Conservation (phyloP, 352 stramenopile species). For the Phytophthora hibernalis region DNA sequence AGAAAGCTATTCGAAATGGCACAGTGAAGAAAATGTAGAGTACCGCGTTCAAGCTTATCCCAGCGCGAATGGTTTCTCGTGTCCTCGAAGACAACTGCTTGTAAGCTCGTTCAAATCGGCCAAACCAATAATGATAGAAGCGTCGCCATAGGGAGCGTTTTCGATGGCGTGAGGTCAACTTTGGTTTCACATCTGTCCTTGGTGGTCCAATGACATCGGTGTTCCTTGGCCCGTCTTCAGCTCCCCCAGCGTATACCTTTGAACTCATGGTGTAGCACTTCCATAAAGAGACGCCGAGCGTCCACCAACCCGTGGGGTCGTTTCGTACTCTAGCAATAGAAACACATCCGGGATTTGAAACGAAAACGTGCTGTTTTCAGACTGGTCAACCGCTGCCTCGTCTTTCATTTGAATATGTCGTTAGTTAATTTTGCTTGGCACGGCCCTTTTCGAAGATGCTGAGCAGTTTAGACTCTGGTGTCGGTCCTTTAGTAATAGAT, state of each 20-base stretch:
- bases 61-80: slow-evolving; percentile 14
- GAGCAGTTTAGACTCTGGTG: background rate
- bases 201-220: background rate
- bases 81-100: slow-evolving; percentile 21
- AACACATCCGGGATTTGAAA: background rate
- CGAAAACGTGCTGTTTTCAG: background rate
- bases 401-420: background rate
- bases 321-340: background rate
- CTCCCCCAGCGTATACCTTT: background rate
- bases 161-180: background rate
- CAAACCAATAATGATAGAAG: background rate
- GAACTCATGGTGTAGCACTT: background rate
- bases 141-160: background rate
- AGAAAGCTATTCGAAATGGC: slow-evolving; percentile 33
- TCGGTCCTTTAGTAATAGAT: background rate
- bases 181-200: background rate
- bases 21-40: slow-evolving; percentile 33
- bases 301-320: background rate
- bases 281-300: background rate
- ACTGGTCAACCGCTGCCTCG: too few species aligned
- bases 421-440: background rate
- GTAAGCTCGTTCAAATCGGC: slow-evolving; percentile 4
- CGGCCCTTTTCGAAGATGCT: slow-evolving; percentile 6
- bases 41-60: slow-evolving; percentile 22
- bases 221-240: background rate